Evolutionary conservation across 768 basidiomycete genomes (phyloP).

Genomic region (Royoungia palumana): DNA sequence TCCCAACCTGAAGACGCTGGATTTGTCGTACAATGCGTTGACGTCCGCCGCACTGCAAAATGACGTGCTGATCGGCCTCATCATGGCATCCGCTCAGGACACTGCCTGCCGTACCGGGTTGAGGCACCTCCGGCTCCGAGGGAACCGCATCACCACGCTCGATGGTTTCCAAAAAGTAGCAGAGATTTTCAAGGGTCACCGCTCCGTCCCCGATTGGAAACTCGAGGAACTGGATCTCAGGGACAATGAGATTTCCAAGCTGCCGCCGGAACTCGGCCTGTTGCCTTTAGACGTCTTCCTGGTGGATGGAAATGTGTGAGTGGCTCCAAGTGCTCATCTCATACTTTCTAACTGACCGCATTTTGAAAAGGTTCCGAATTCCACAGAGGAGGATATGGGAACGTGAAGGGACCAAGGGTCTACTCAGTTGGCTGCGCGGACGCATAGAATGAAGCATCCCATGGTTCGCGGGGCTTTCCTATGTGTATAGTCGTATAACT

Average conservation of each 20-base stretch:
- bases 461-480: not conserved
- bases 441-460: conserved; percentile 51
- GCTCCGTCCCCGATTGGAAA: conserved; percentile 64
- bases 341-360: not conserved
- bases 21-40: conserved; percentile 72
- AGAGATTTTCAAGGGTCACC: conserved; percentile 61
- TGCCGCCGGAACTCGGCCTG: conserved; percentile 68
- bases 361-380: conserved; percentile 67
- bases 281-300: conserved; percentile 76
- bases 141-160: conserved; percentile 61
- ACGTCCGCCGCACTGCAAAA: conserved; percentile 50
- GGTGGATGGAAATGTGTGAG: conserved; percentile 83
- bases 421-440: conserved; percentile 75
- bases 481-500: conserved; percentile 1
- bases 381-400: conserved; percentile 83
- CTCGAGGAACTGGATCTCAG: conserved; percentile 80
- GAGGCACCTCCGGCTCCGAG: conserved; percentile 61
- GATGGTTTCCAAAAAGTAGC: conserved; percentile 62
- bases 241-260: conserved; percentile 73
- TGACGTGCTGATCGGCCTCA: conserved; percentile 46
- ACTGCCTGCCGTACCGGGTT: conserved; percentile 48
- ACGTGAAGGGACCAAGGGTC: conserved; percentile 78
- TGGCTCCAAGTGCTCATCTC: conserved; percentile 9
- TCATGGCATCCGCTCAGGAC: conserved; percentile 42
- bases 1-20: conserved; percentile 64